These are phyloP conservation scores for Trichopus zeylanicus DNA, from an alignment of 116 monocot species.

Conservation along the genomic window DNA sequence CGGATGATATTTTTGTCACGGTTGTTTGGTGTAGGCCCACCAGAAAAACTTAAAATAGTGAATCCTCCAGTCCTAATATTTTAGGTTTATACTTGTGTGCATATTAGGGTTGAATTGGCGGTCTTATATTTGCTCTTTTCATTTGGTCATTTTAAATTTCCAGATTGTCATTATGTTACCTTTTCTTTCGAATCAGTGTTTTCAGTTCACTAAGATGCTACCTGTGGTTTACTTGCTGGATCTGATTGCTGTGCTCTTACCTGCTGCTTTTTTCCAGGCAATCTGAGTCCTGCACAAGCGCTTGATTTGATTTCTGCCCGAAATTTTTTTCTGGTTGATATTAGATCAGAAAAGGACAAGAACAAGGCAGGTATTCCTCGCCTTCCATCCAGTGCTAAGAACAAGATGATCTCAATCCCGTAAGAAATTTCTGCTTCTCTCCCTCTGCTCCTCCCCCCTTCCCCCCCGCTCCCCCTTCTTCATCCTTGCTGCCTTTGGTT, in stretches of 20 bases:
- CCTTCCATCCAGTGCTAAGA: conserved; percentile 68
- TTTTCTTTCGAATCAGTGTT: background rate
- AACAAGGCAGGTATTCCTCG: conserved; percentile 76
- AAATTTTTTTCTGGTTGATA: conserved; percentile 66
- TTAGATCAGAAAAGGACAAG: conserved; percentile 87
- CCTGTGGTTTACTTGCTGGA: background rate
- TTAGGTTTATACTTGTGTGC: no score
- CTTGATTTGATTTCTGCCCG: conserved; percentile 62
- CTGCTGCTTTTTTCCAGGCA: conserved; percentile 34
- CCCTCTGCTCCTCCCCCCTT: background rate
- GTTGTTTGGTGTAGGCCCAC: no score
- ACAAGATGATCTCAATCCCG: conserved; percentile 81
- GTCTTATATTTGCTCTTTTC: no score
- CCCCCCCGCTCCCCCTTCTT: background rate
- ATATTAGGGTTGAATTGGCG: no score
- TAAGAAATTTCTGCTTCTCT: conserved; percentile 17
- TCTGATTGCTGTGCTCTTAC: background rate
- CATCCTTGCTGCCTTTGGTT: background rate
- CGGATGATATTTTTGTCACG: no score
- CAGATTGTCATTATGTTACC: no score
- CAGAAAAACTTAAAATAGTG: no score
- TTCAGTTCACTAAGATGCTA: background rate
- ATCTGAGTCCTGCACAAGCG: conserved; percentile 68
- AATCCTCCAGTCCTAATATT: no score
- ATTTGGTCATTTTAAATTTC: no score